Base-by-base conservation (phyloP, 306 rosid genomes). In the Prunus campanulata region DNA sequence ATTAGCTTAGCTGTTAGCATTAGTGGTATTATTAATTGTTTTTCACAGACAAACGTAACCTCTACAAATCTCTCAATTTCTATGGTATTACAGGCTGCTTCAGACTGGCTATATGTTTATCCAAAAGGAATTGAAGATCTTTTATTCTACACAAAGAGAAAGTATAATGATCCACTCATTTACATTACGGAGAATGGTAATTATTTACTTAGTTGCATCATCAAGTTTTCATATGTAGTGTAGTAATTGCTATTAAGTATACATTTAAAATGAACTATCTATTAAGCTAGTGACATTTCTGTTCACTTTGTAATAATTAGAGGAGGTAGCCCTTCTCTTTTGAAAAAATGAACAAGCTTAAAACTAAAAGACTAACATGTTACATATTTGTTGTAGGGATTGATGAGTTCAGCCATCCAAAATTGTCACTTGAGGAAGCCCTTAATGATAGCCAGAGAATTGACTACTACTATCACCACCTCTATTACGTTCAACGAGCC, bases 141-240 rank as follows among this genome's bases (percentile, higher is more conserved):
- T 44, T 49, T 82, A 50, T 52, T 70, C 22, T 85, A 85, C 74
- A 75, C 74, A 6, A 81, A 78, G 66, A 65, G 16, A 3, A 82
- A 78, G 48, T 85, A 75, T 66, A 66, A 85, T n/a, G 35, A 81
- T 68, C 86, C 84, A 65, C 8, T 68, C 11, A 78, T 81, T 44
- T 85, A 82, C 59, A 75, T 85, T 27, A 82, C 84, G 11, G 88
- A 82, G 51, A 85, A 82, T 46, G 88, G 86, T 85, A 79, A 77
- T 35, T 35, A 35, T 20, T 25, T 59, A 59, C 4, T 59, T 2
- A 54, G 19, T 54, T 59, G 64, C 64, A 24, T 59, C 15, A 22
- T 59, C 35, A 59, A 59, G 3, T 14, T 22, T 59, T 59, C 64
- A 59, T 2, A 57, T 57, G 12, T 9, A 10, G 22, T 8, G 8